Evolutionary conservation across 768 basidiomycete species (phyloP).

Genomic region (Lenzites betulinus): DNA sequence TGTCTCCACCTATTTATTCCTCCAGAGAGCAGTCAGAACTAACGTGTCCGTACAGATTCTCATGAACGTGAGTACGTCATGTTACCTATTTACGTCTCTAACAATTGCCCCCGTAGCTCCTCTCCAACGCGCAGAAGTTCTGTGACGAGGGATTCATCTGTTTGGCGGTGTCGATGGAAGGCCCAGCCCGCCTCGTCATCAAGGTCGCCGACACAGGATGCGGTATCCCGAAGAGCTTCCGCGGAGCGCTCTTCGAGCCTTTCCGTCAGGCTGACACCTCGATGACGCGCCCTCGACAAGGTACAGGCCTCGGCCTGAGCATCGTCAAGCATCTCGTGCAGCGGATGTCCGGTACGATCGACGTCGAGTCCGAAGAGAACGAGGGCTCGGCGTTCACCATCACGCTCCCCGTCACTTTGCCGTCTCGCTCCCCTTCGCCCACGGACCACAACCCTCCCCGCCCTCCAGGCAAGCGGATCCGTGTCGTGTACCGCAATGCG

Average conservation of each 20-base stretch:
- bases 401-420: conserved; percentile 26
- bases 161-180: conserved; percentile 22
- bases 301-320: conserved; percentile 33
- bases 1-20: not conserved
- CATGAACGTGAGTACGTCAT: conserved; percentile 28
- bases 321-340: conserved; percentile 35
- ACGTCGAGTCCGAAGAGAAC: conserved; percentile 30
- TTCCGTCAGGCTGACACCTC: conserved; percentile 33
- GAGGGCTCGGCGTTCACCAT: conserved; percentile 31
- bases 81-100: not conserved
- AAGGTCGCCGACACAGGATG: conserved; percentile 31
- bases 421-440: conserved; percentile 11
- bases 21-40: not conserved
- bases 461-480: conserved; percentile 19
- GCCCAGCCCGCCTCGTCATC: conserved; percentile 21
- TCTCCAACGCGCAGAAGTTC: conserved; percentile 34
- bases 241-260: conserved; percentile 30
- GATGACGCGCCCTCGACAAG: conserved; percentile 28
- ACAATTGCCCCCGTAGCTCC: conserved; percentile 16
- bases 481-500: conserved; percentile 27
- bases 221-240: conserved; percentile 32
- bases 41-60: conserved; percentile 20
- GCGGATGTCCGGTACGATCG: conserved; percentile 32
- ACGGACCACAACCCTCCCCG: not conserved
- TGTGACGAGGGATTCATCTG: conserved; percentile 32